phyloP scores from a whole-genome alignment of 2,329 filamentous ascomycete genomes.

The Ceratocystis huliohia region DNA sequence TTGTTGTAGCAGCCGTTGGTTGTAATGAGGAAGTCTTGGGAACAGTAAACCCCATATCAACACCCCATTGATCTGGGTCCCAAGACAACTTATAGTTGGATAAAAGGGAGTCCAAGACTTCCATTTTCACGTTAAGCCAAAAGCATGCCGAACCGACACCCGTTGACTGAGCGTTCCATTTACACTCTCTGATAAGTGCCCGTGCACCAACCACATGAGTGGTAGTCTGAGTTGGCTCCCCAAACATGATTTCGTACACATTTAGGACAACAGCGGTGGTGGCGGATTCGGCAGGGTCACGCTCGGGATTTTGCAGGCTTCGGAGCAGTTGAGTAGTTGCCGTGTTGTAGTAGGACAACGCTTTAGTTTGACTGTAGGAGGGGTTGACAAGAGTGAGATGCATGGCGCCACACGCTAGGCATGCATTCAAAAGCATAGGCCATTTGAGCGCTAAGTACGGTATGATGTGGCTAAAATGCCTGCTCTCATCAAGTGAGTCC shows the following conservation, averaged over 20 bases:
- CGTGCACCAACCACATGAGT: conserved; percentile 77
- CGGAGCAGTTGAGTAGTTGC: conserved; percentile 67
- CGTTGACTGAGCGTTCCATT: conserved; percentile 67
- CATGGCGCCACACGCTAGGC: conserved; percentile 76
- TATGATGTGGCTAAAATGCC: conserved; percentile 76
- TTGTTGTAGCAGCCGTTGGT: background rate
- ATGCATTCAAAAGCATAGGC: conserved; percentile 78
- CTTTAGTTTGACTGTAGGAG: conserved; percentile 42
- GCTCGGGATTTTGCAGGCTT: conserved; percentile 69
- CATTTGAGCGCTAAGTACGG: conserved; percentile 71
- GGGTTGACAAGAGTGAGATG: conserved; percentile 62
- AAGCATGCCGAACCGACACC: conserved; percentile 82
- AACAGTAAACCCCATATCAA: conserved; percentile 57
- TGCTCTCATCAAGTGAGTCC: conserved; percentile 75
- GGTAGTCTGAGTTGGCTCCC: conserved; percentile 66
- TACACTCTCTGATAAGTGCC: conserved; percentile 76
- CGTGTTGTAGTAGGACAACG: conserved; percentile 70
- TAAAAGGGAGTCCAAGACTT: conserved; percentile 75
- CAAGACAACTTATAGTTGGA: conserved; percentile 79
- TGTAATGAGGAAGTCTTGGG: background rate
- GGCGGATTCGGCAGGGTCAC: conserved; percentile 48
- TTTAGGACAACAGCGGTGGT: conserved; percentile 81
- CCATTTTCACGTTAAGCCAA: conserved; percentile 85
- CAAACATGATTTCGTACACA: conserved; percentile 86
- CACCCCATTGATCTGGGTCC: conserved; percentile 81